Conservation (phyloP, 371 early-diverging fungal species). For the Capniomyces stellatus region DNA sequence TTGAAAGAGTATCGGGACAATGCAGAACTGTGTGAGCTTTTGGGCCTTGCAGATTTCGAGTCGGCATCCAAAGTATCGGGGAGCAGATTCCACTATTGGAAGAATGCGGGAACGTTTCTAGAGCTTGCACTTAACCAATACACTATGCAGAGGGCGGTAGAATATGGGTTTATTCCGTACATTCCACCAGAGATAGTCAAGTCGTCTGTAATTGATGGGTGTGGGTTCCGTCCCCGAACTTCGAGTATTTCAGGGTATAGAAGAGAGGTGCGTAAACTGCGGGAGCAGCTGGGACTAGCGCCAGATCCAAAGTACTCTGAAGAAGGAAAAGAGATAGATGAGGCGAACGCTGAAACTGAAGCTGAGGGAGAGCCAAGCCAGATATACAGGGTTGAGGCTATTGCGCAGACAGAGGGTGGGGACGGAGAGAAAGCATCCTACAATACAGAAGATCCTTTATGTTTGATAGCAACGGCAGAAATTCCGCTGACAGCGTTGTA, state of each 20-base stretch:
- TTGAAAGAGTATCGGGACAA: constrained; percentile 35
- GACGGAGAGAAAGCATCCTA: no score
- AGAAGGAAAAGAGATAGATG: not conserved
- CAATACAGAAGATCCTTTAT: constrained; percentile 37
- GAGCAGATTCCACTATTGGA: constrained; percentile 69
- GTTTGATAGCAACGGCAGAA: constrained; percentile 79
- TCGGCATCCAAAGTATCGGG: constrained; percentile 73
- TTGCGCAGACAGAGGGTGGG: constrained; percentile 11
- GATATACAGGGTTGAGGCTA: constrained; percentile 31
- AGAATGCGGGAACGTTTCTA: constrained; percentile 61
- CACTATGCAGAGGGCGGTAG: constrained; percentile 56
- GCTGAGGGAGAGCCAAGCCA: constrained; percentile 60
- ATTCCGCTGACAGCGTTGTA: constrained; percentile 80
- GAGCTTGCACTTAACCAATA: constrained; percentile 75
- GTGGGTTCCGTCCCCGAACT: constrained; percentile 71
- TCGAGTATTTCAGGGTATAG: not conserved
- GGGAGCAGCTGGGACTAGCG: not conserved
- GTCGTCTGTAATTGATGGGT: constrained; percentile 60
- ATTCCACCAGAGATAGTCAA: constrained; percentile 65
- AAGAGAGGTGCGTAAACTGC: constrained; percentile 5
- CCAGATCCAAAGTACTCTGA: not conserved
- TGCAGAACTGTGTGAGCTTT: constrained; percentile 34
- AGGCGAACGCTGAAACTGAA: not conserved
- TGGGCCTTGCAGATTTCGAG: constrained; percentile 65
- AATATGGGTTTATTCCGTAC: constrained; percentile 54